Percentiles rank a stretch among this genome's conserved stretches.
phyloP scores from a whole-genome alignment of 257 asterid genomes.

The Echites panduratus region DNA sequence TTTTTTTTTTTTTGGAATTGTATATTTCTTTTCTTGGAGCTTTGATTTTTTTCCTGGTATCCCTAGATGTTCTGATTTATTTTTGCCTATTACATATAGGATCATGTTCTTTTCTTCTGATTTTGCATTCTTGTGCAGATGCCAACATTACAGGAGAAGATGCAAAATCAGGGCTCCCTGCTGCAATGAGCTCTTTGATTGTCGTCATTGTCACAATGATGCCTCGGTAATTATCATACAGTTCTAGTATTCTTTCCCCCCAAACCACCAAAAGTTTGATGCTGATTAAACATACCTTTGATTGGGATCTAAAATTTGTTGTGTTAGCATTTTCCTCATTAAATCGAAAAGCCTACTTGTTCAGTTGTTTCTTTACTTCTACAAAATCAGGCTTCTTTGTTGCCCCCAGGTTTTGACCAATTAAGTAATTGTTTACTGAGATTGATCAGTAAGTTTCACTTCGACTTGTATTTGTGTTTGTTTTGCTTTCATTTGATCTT shows the following conservation, averaged over 20 bases:
- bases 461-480: neutral
- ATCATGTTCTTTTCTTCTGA: neutral
- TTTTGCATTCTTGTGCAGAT: conserved; percentile 15
- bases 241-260: neutral
- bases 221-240: conserved; percentile 21
- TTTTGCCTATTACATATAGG: neutral
- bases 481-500: conserved; percentile 18
- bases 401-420: neutral
- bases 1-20: neutral
- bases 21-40: neutral
- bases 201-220: conserved; percentile 49
- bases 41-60: conserved; percentile 2
- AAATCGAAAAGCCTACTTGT: neutral
- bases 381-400: neutral
- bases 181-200: conserved; percentile 40
- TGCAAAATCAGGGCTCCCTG: conserved; percentile 44
- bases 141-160: conserved; percentile 51
- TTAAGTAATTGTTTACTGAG: neutral
- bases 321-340: neutral
- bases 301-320: conserved; percentile 1
- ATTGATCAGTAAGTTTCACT: neutral
- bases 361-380: neutral
- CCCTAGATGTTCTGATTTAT: conserved; percentile 5
- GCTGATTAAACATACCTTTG: neutral
- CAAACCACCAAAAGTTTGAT: neutral